A percentile compares a stretch with the other conserved stretches of the same genome.
Evolutionary conservation across 2,329 filamentous ascomycete species (phyloP).

Genomic region (Botryosphaeria dothidea): DNA sequence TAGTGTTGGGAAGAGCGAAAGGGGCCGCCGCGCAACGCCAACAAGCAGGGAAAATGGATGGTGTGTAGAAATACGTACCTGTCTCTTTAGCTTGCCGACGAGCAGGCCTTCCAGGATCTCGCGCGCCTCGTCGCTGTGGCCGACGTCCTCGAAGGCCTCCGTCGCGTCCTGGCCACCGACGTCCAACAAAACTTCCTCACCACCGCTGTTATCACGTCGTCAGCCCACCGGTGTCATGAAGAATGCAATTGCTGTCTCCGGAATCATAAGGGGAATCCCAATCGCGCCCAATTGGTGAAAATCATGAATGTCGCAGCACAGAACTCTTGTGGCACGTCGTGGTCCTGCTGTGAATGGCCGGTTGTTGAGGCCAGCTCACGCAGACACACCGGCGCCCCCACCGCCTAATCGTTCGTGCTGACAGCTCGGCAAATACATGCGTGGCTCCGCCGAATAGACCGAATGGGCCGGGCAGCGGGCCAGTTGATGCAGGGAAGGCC

Average conservation of each 20-base stretch:
- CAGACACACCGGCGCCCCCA: neutral
- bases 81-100: conserved; percentile 39
- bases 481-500: neutral
- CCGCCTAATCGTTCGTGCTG: neutral
- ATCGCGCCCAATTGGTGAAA: too few species aligned
- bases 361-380: neutral
- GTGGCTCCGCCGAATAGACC: neutral
- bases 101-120: conserved; percentile 72
- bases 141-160: conserved; percentile 98
- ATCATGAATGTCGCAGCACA: too few species aligned
- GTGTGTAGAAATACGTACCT: conserved; percentile 28
- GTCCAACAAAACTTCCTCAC: conserved; percentile 96
- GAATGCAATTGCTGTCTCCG: neutral
- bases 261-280: too few species aligned
- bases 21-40: neutral
- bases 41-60: neutral
- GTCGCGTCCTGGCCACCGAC: conserved; percentile 94
- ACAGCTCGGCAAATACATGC: neutral
- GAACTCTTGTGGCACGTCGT: too few species aligned
- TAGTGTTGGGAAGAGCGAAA: neutral
- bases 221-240: neutral
- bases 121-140: conserved; percentile 96
- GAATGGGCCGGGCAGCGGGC: neutral
- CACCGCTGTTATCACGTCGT: conserved; percentile 64
- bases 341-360: neutral